A percentile compares a stretch with the other conserved stretches of the same genome.
Evolutionary conservation across 805 yeast genomes (phyloP).

Genomic region (Candida dajiaensis): DNA sequence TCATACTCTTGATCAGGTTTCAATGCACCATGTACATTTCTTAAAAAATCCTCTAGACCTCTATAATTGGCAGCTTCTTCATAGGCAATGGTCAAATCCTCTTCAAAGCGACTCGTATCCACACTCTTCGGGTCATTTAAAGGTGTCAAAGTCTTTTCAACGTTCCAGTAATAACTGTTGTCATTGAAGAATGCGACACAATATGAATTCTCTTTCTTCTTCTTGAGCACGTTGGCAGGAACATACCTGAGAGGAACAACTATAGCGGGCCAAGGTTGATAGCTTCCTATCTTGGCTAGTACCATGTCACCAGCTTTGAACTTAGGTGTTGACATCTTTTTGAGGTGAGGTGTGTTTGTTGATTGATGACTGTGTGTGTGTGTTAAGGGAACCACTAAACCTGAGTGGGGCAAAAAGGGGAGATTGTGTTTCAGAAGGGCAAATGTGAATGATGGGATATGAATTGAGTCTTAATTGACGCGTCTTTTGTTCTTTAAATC

Average conservation of each 20-base stretch:
- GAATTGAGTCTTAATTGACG: not conserved
- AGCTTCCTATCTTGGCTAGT: constrained; percentile 39
- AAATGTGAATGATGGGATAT: no score
- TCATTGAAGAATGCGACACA: constrained; percentile 2
- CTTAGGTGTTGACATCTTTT: not conserved
- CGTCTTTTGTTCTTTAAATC: not conserved
- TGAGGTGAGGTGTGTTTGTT: no score
- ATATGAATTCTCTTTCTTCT: not conserved
- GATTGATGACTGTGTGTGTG: not conserved
- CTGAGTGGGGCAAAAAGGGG: no score
- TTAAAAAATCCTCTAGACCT: not conserved
- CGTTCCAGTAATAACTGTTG: not conserved
- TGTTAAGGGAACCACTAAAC: no score
- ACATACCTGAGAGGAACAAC: constrained; percentile 18
- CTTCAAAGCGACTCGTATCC: not conserved
- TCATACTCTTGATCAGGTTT: not conserved
- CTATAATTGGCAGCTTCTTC: not conserved
- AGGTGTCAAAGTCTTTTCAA: not conserved
- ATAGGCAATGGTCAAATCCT: not conserved
- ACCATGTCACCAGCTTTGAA: constrained; percentile 29
- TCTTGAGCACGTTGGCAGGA: not conserved
- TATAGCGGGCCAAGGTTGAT: constrained; percentile 46
- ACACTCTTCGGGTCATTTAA: not conserved
- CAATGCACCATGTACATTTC: not conserved
- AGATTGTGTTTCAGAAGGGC: no score